Evolutionary conservation across 768 basidiomycete species (phyloP).

Genomic region (Leccinellum albellum): DNA sequence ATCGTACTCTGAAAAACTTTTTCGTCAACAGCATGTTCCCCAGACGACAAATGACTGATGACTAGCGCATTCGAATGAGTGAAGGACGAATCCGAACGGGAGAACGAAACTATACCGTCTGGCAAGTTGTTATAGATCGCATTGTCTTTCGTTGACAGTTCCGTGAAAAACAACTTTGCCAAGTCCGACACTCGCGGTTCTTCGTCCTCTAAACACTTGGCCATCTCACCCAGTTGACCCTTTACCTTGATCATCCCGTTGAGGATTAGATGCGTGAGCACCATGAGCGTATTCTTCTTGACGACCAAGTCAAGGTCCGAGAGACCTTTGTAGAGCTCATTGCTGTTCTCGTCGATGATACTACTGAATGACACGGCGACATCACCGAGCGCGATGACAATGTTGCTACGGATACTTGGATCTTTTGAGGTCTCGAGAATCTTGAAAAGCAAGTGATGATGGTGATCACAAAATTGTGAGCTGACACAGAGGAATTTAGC

Average conservation of each 20-base stretch:
- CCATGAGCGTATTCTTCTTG: conserved; percentile 99
- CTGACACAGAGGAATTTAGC: conserved; percentile 97
- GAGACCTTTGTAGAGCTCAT: conserved; percentile 90
- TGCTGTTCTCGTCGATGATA: conserved; percentile 96
- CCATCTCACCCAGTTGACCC: conserved; percentile 99
- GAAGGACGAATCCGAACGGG: neutral
- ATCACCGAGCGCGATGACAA: conserved; percentile 96
- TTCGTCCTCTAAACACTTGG: conserved; percentile 94
- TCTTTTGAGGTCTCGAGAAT: conserved; percentile 90
- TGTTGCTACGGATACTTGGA: conserved; percentile 88
- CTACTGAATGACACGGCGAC: conserved; percentile 97
- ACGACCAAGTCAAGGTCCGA: conserved; percentile 83
- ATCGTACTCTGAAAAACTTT: conserved; percentile 89
- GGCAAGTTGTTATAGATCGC: conserved; percentile 99
- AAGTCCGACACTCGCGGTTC: conserved; percentile 86
- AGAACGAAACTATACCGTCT: conserved; percentile 56
- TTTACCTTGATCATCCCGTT: conserved; percentile 99
- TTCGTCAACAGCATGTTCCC: conserved; percentile 89
- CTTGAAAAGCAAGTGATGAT: conserved; percentile 88
- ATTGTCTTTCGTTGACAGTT: conserved; percentile 95
- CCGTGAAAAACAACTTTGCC: conserved; percentile 97
- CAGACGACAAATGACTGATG: conserved; percentile 91
- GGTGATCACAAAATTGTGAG: conserved; percentile 87
- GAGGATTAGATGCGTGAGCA: conserved; percentile 91
- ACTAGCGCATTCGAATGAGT: conserved; percentile 43